Conservation (phyloP, 768 basidiomycete genomes). For the Auricularia sp. region DNA sequence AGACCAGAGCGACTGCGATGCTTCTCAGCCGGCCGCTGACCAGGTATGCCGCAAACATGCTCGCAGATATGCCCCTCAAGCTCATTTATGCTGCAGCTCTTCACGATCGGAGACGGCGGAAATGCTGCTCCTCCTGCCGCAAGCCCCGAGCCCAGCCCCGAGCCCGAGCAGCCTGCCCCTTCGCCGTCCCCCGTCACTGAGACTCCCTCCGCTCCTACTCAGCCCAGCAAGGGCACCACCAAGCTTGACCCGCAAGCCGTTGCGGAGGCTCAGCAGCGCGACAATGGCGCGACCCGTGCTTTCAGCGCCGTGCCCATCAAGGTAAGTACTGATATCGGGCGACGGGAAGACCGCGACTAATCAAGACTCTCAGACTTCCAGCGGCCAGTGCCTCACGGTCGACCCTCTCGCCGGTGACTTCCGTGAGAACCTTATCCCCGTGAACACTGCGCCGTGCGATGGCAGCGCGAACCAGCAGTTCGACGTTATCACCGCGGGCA, state of each 20-base stretch:
- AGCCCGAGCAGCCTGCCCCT: background rate
- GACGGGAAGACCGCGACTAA: background rate
- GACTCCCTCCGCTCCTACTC: background rate
- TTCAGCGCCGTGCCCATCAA: constrained; percentile 6
- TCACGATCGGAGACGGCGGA: background rate
- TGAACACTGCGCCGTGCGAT: constrained; percentile 3
- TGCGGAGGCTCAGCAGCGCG: constrained; percentile 5
- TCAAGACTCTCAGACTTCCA: background rate
- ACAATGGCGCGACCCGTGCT: constrained; percentile 6
- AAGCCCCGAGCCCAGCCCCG: background rate
- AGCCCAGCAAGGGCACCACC: background rate
- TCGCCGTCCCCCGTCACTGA: background rate
- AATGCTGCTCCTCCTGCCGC: background rate
- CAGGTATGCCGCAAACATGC: background rate
- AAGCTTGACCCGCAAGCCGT: constrained; percentile 1
- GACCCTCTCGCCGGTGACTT: constrained; percentile 7
- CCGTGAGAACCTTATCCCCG: constrained; percentile 5
- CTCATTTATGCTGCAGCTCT: background rate
- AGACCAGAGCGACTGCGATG: background rate
- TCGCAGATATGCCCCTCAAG: too few relatives aligned
- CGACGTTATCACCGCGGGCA: constrained; percentile 7
- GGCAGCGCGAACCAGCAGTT: background rate
- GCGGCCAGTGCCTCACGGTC: constrained; percentile 4
- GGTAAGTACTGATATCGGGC: background rate
- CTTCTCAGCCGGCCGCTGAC: background rate